These are phyloP conservation scores for Metschnikowia lochheadii DNA, from an alignment of 805 yeast genomes.

Conservation along the genomic window DNA sequence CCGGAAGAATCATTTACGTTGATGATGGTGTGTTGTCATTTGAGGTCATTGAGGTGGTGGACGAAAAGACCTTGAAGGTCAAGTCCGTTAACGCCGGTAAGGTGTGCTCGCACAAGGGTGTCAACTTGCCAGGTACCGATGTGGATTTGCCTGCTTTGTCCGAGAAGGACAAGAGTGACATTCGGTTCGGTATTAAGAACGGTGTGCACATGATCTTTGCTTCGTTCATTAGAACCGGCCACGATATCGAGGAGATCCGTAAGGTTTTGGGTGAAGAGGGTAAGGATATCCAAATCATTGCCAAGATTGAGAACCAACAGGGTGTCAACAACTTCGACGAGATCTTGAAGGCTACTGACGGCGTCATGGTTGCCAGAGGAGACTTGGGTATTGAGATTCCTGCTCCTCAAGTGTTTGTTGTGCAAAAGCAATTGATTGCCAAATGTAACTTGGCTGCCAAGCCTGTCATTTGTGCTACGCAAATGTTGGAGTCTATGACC, in stretches of 20 bases:
- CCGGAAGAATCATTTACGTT: conserved; percentile 87
- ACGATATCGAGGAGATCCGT: conserved; percentile 88
- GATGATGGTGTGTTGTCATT: conserved; percentile 98
- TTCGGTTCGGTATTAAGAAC: conserved; percentile 94
- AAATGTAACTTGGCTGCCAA: conserved; percentile 99
- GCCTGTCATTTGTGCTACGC: conserved; percentile 99
- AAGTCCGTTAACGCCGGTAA: conserved; percentile 90
- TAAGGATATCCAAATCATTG: conserved; percentile 90
- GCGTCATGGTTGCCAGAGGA: conserved; percentile 99
- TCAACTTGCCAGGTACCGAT: conserved; percentile 97
- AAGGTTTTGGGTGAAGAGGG: conserved; percentile 96
- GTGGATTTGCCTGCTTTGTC: conserved; percentile 97
- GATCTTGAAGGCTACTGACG: conserved; percentile 90
- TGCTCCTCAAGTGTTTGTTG: conserved; percentile 97
- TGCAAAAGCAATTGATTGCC: conserved; percentile 97
- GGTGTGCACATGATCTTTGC: conserved; percentile 98
- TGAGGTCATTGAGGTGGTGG: conserved; percentile 80
- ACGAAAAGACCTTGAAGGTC: conserved; percentile 79
- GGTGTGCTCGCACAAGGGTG: conserved; percentile 97
- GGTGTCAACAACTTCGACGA: conserved; percentile 99
- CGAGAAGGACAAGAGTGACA: conserved; percentile 92
- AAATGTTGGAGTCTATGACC: conserved; percentile 99
- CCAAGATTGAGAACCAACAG: conserved; percentile 98
- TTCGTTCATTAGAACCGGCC: conserved; percentile 92
- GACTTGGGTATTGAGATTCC: conserved; percentile 99